These are phyloP conservation scores for Epichloe scottii DNA, from an alignment of 2,329 filamentous ascomycete species.

Conservation along the genomic window DNA sequence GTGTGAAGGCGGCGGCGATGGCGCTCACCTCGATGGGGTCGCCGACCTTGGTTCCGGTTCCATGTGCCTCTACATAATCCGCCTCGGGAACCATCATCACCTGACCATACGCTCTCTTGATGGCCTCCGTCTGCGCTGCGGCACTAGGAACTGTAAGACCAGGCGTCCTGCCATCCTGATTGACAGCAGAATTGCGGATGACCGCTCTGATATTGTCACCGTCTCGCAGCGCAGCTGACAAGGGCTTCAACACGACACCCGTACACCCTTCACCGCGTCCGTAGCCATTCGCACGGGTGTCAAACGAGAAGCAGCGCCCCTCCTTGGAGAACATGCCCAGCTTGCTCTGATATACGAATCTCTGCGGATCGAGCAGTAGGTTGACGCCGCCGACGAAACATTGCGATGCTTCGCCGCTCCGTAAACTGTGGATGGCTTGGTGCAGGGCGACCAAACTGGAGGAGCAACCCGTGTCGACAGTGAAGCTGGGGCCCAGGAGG, in stretches of 20 bases:
- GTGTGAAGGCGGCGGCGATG: slow-evolving; percentile 17
- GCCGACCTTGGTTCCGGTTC: slow-evolving; percentile 34
- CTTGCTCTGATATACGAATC: slow-evolving; percentile 11
- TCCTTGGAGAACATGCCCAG: slow-evolving; percentile 11
- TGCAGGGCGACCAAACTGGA: slow-evolving; percentile 34
- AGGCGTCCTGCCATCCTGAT: slow-evolving; percentile 28
- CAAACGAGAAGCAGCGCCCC: slow-evolving; percentile 24
- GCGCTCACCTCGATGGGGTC: slow-evolving; percentile 33
- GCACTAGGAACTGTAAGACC: slow-evolving; percentile 27
- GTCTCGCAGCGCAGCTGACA: slow-evolving; percentile 28
- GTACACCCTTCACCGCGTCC: slow-evolving; percentile 33
- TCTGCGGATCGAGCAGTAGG: slow-evolving; percentile 13
- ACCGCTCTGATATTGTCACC: slow-evolving; percentile 22
- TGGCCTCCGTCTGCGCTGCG: slow-evolving; percentile 23
- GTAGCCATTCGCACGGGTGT: slow-evolving; percentile 33
- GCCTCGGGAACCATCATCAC: slow-evolving; percentile 15
- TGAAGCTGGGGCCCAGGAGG: slow-evolving; percentile 11
- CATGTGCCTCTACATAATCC: slow-evolving; percentile 31
- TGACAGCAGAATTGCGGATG: slow-evolving; percentile 23
- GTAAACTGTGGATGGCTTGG: slow-evolving; percentile 18
- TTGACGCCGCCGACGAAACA: slow-evolving; percentile 18
- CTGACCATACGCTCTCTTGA: slow-evolving; percentile 18
- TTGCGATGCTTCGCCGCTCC: background rate
- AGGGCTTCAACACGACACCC: slow-evolving; percentile 29
- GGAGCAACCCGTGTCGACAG: slow-evolving; percentile 33